Conservation (phyloP, 1,284 basidiomycete species). For the Cerioporus squamosus region DNA sequence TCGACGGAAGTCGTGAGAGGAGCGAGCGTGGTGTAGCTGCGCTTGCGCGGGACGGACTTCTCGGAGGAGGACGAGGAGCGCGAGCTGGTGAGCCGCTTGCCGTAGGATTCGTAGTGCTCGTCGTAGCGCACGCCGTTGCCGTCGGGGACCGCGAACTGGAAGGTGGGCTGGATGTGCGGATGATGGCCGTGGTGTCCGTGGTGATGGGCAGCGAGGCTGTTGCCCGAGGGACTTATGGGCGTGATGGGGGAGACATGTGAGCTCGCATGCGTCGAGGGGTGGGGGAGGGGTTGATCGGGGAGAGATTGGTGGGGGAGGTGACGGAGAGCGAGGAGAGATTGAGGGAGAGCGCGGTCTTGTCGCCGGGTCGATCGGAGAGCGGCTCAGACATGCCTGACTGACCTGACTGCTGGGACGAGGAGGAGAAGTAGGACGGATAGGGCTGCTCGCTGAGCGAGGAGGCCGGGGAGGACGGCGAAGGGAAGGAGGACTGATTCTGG, state of each 20-base stretch:
- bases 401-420: constrained; percentile 33
- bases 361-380: constrained; percentile 33
- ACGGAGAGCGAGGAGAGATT: constrained; percentile 69
- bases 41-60: constrained; percentile 60
- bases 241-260: constrained; percentile 56
- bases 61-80: constrained; percentile 47
- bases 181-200: constrained; percentile 35
- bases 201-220: constrained; percentile 35
- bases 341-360: constrained; percentile 54
- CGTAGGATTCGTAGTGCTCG: constrained; percentile 36
- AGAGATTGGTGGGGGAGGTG: constrained; percentile 63
- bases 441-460: constrained; percentile 37
- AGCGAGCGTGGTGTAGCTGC: constrained; percentile 58
- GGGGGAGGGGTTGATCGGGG: constrained; percentile 58
- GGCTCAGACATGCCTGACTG: constrained; percentile 29
- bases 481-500: constrained; percentile 38
- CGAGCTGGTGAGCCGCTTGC: constrained; percentile 36
- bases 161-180: constrained; percentile 41
- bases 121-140: constrained; percentile 37
- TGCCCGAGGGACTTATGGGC: constrained; percentile 56
- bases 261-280: constrained; percentile 39
- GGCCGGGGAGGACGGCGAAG: constrained; percentile 42
- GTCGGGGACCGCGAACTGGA: constrained; percentile 46
- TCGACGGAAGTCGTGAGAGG: constrained; percentile 43
- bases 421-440: constrained; percentile 34